phyloP scores from a whole-genome alignment of 2,329 filamentous ascomycete genomes.

The Sclerotinia spermophila region DNA sequence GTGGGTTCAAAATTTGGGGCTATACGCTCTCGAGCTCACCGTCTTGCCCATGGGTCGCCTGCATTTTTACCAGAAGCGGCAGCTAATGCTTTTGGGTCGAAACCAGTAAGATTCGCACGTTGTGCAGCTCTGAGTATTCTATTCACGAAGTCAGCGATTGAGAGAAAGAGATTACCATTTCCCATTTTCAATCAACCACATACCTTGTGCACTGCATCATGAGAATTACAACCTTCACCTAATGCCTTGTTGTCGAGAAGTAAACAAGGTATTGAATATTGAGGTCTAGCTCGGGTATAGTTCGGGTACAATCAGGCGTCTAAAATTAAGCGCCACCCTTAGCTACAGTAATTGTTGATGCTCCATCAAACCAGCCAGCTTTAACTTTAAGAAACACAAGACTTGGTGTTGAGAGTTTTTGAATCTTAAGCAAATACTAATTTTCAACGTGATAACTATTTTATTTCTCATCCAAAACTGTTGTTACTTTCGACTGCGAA shows the following conservation, averaged over 20 bases:
- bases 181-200: too few species aligned
- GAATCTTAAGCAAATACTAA: neutral
- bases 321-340: slow-evolving; percentile 9
- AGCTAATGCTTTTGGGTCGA: slow-evolving; percentile 79
- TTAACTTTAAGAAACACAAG: slow-evolving; percentile 13
- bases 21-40: slow-evolving; percentile 45
- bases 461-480: neutral
- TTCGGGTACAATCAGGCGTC: neutral
- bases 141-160: slow-evolving; percentile 22
- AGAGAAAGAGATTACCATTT: too few species aligned
- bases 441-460: slow-evolving; percentile 8
- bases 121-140: slow-evolving; percentile 37
- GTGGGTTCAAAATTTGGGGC: neutral
- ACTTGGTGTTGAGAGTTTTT: slow-evolving; percentile 10
- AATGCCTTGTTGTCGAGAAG: slow-evolving; percentile 9
- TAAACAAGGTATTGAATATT: neutral
- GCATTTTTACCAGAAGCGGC: slow-evolving; percentile 61
- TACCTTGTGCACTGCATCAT: slow-evolving; percentile 37
- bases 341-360: slow-evolving; percentile 2
- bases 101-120: slow-evolving; percentile 79
- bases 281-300: neutral
- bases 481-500: neutral
- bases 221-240: slow-evolving; percentile 16
- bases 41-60: slow-evolving; percentile 63
- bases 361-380: slow-evolving; percentile 7